These are phyloP conservation scores for Heliamphora pulchella DNA, from an alignment of 179 eudicot genomes.

Conservation along the genomic window DNA sequence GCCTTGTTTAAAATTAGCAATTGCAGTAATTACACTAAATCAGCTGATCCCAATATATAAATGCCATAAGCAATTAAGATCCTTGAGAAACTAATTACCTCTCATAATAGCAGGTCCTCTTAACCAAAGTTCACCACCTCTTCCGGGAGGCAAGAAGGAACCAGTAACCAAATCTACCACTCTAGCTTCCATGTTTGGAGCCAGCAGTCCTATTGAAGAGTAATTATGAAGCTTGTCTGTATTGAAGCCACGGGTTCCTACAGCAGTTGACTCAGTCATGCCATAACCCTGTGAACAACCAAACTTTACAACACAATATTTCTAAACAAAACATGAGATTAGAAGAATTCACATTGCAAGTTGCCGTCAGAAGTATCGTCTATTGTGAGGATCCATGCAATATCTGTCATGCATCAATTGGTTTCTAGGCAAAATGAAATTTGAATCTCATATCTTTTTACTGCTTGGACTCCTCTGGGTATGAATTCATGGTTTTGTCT, in stretches of 20 bases:
- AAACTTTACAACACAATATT: constrained; percentile 8
- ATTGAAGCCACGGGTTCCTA: constrained; percentile 83
- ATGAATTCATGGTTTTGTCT: background rate
- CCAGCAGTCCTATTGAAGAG: constrained; percentile 66
- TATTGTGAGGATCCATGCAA: background rate
- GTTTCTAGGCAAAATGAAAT: background rate
- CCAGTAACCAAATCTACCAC: constrained; percentile 65
- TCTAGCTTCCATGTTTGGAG: constrained; percentile 82
- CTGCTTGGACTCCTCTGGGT: background rate
- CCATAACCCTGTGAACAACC: constrained; percentile 71
- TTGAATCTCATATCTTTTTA: background rate
- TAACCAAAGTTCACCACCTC: constrained; percentile 74
- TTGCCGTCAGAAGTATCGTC: too few relatives aligned
- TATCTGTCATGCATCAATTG: background rate
- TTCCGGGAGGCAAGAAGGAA: constrained; percentile 63
- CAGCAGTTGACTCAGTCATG: constrained; percentile 87
- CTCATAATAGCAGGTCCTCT: constrained; percentile 68
- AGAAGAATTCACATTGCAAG: background rate
- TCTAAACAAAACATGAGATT: background rate
- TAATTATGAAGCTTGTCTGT: constrained; percentile 32
- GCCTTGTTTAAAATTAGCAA: background rate
- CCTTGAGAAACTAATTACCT: constrained; percentile 36
- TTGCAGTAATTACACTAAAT: background rate
- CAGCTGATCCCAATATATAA: background rate
- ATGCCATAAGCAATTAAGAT: background rate